Conservation (phyloP, 2,329 filamentous ascomycete species). For the Paraconiothyrium sp. region DNA sequence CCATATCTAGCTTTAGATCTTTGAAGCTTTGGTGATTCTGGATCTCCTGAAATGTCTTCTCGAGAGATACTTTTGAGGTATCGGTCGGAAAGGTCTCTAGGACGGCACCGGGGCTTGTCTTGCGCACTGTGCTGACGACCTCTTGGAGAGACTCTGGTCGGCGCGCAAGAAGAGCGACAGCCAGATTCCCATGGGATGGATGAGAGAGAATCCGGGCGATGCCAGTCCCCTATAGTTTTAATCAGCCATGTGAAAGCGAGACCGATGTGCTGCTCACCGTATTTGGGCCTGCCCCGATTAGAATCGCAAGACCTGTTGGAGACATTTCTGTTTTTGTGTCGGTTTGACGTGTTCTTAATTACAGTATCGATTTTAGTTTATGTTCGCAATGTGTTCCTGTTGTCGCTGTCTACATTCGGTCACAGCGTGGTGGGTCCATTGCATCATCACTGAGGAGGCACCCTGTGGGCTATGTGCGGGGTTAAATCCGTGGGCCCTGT, state of each 20-base stretch:
- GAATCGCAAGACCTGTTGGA: slow-evolving; percentile 9
- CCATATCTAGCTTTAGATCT: slow-evolving; percentile 61
- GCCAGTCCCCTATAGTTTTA: slow-evolving; percentile 57
- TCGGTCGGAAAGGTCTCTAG: slow-evolving; percentile 64
- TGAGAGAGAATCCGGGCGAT: slow-evolving; percentile 65
- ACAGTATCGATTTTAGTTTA: neutral
- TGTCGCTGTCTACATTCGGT: neutral
- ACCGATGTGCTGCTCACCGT: neutral
- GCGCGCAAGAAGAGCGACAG: slow-evolving; percentile 64
- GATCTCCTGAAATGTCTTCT: slow-evolving; percentile 61
- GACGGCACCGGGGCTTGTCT: slow-evolving; percentile 54
- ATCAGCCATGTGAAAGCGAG: neutral
- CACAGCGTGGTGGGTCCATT: neutral
- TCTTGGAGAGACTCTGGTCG: slow-evolving; percentile 57
- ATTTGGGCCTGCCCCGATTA: slow-evolving; percentile 9
- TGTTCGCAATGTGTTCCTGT: neutral
- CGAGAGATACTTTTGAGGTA: slow-evolving; percentile 58
- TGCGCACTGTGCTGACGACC: slow-evolving; percentile 54
- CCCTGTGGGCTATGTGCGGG: neutral
- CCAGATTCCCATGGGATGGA: slow-evolving; percentile 63
- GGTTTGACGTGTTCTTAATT: neutral
- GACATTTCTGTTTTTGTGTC: neutral
- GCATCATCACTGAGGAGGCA: neutral
- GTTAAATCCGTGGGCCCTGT: neutral
- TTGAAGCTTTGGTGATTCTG: slow-evolving; percentile 58